Percentiles rank a stretch among this genome's conserved stretches.
Evolutionary conservation across 1,139 yeast genomes (phyloP).

Genomic region (Protomyces arabidopsidicola): DNA sequence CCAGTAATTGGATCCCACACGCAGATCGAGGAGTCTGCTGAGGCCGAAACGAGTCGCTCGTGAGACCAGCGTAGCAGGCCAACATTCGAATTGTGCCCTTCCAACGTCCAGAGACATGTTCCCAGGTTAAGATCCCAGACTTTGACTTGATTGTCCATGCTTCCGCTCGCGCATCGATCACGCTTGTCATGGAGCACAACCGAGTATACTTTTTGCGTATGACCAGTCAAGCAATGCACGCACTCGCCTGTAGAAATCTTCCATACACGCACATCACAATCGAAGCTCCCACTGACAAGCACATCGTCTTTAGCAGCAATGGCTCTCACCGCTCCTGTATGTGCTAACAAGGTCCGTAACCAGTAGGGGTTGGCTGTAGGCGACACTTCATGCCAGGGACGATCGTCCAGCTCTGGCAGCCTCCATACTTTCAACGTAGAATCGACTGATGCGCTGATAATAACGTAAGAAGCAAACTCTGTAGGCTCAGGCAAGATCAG

Average conservation of each 20-base stretch:
- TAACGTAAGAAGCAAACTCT: slow-evolving; percentile 49
- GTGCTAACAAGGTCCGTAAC: slow-evolving; percentile 74
- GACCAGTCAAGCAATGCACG: slow-evolving; percentile 71
- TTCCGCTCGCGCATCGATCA: slow-evolving; percentile 81
- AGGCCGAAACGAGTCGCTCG: slow-evolving; percentile 84
- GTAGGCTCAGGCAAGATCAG: slow-evolving; percentile 64
- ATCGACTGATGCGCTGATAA: slow-evolving; percentile 86
- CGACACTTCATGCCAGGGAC: neutral
- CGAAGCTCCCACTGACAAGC: slow-evolving; percentile 86
- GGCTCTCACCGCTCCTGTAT: slow-evolving; percentile 79
- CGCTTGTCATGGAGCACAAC: slow-evolving; percentile 74
- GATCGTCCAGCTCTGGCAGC: slow-evolving; percentile 54
- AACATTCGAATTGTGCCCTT: slow-evolving; percentile 84
- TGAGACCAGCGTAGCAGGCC: slow-evolving; percentile 78
- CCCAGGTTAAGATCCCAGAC: slow-evolving; percentile 88
- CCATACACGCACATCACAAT: slow-evolving; percentile 89
- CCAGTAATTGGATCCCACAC: slow-evolving; percentile 90
- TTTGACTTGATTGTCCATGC: slow-evolving; percentile 82
- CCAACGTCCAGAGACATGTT: slow-evolving; percentile 56
- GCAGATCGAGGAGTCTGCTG: slow-evolving; percentile 86
- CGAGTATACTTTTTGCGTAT: slow-evolving; percentile 78
- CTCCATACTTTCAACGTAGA: slow-evolving; percentile 85
- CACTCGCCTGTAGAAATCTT: slow-evolving; percentile 71
- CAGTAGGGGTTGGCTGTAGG: slow-evolving; percentile 58
- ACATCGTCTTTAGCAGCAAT: slow-evolving; percentile 81